These are phyloP conservation scores for Cyberlindnera petersonii DNA, from an alignment of 805 yeast genomes.

Conservation along the genomic window DNA sequence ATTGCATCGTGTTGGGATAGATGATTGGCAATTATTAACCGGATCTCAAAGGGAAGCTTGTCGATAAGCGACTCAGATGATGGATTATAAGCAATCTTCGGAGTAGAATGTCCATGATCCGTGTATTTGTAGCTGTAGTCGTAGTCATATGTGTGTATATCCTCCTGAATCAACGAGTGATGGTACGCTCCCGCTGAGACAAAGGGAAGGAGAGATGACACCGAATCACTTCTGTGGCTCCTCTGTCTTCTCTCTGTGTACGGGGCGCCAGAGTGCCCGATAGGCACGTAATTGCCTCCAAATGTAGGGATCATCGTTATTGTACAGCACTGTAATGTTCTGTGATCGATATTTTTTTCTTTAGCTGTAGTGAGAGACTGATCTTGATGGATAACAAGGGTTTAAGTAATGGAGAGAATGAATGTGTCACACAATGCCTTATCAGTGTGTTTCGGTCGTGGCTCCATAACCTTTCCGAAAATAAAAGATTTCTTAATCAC, in stretches of 20 bases:
- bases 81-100: no score
- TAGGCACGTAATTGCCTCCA: no score
- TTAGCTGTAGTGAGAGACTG: background rate
- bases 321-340: background rate
- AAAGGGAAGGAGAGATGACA: constrained; percentile 19
- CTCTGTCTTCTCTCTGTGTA: background rate
- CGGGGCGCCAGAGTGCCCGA: constrained; percentile 18
- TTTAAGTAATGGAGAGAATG: no score
- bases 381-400: no score
- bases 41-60: constrained; percentile 37
- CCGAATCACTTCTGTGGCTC: constrained; percentile 4
- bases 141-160: background rate
- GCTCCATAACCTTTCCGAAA: no score
- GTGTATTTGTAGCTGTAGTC: constrained; percentile 2
- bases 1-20: constrained; percentile 38
- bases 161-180: background rate
- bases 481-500: no score
- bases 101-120: no score
- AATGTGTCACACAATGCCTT: no score
- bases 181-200: constrained; percentile 15
- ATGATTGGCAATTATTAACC: constrained; percentile 30
- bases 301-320: no score
- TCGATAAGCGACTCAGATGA: constrained; percentile 24
- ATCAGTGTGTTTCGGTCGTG: no score
- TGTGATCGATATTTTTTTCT: background rate